Conservation (phyloP, 2,329 filamentous ascomycete genomes). For the Leptographium flavum region DNA sequence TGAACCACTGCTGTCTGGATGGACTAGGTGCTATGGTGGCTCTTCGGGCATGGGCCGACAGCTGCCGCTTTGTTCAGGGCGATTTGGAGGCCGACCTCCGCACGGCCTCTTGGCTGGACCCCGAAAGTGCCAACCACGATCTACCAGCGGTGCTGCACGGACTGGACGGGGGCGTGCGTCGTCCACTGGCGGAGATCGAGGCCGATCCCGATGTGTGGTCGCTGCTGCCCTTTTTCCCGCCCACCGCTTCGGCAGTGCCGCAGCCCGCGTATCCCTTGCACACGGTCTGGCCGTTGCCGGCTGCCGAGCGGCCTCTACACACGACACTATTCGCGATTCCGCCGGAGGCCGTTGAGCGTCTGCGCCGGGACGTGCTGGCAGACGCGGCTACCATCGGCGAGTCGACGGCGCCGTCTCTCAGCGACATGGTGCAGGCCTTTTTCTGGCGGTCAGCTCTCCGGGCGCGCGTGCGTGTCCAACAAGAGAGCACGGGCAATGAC, state of each 20-base stretch:
- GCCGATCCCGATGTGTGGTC: neutral
- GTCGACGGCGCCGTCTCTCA: neutral
- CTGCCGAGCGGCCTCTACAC: neutral
- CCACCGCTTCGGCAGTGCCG: neutral
- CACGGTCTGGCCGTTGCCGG: slow-evolving; percentile 1
- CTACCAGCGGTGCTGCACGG: neutral
- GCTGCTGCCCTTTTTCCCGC: neutral
- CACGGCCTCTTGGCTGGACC: neutral
- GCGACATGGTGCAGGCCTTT: slow-evolving; percentile 1
- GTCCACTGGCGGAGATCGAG: neutral
- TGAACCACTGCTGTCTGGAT: slow-evolving; percentile 4
- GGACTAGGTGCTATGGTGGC: slow-evolving; percentile 1
- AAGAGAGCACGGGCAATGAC: neutral
- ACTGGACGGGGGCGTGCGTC: neutral
- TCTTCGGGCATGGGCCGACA: neutral
- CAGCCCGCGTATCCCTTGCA: neutral
- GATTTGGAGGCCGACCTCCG: neutral
- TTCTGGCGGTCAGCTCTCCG: slow-evolving; percentile 1
- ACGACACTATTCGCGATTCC: neutral
- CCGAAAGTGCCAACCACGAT: slow-evolving; percentile 3
- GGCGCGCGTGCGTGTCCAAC: neutral
- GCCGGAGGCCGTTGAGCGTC: neutral
- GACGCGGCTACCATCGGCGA: neutral
- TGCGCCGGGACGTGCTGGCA: neutral
- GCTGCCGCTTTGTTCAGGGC: slow-evolving; percentile 1